Evolutionary conservation across 2,329 filamentous ascomycete genomes (phyloP), one percentile per base, ranked within the genome.

Genomic region (Chrysosporium queenslandicum): DNA sequence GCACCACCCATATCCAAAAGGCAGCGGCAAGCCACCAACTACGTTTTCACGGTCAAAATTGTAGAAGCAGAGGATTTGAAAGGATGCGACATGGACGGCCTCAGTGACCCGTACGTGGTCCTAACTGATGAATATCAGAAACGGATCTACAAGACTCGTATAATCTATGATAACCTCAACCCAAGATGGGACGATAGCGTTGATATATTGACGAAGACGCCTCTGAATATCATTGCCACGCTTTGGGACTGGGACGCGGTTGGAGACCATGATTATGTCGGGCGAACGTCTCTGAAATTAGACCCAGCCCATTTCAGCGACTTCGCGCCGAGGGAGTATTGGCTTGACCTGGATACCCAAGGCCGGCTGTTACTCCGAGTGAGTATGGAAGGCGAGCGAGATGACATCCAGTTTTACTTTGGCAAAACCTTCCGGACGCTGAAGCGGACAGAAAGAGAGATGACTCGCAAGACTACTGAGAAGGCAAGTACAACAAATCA

Each of bases 231-330:
- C 59, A 94, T 97, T 63, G 90, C 91, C 29, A 98, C 92, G 0
- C 86, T 97, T 39, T 98, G 92, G 92, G 92, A 98, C 70, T 94
- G 92, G 77, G 92, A 98, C 71, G 89, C 88, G 12, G 84, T 98
- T 61, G 92, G 92, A 50, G 92, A 97, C 64, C 92, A 98, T 65
- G 92, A 98, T 64, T 97, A 94, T 66, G 88, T 97, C 32, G 92
- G 92, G 23, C 82, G 92, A 56, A 97, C 92, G n/a, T 94, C 89
- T 18, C 77, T 98, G 58, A 98, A 98, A 70, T 76, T 98, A n/a
- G 92, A 98, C 62, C 92, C 92, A n/a, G 79, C 87, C 36, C 90
- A 96, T 71, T 98, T 98, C 70, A 85, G 88, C 60, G 92, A 98
- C 67, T 98, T 94, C 65, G 75, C 97, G 59, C 92, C 92, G 14